phyloP scores from a whole-genome alignment of 805 yeast genomes.

The Monosporozyma unispora region DNA sequence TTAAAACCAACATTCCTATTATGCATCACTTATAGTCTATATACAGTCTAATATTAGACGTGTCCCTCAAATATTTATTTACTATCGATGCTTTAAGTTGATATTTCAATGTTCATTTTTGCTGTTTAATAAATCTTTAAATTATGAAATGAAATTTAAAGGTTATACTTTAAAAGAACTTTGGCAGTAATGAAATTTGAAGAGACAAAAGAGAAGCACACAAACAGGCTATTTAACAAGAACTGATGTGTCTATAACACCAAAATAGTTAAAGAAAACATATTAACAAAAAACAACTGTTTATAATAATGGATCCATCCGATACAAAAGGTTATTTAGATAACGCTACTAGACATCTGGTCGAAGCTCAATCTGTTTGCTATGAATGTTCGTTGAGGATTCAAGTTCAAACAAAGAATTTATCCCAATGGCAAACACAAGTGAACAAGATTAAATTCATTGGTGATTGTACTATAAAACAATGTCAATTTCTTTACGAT shows the following conservation, averaged over 20 bases:
- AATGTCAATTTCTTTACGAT: conserved; percentile 35
- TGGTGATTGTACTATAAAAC: conserved; percentile 39
- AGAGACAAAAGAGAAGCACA: not conserved
- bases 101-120: not conserved
- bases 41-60: not conserved
- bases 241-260: not conserved
- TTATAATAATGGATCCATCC: not conserved
- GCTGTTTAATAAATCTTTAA: too few relatives aligned
- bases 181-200: not conserved
- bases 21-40: not conserved
- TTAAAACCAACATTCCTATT: not conserved
- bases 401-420: conserved; percentile 13
- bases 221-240: not conserved
- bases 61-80: not conserved
- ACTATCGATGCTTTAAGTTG: too few relatives aligned
- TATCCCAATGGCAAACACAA: conserved; percentile 34
- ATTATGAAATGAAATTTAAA: too few relatives aligned
- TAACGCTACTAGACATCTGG: conserved; percentile 41
- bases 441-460: conserved; percentile 39
- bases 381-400: conserved; percentile 33
- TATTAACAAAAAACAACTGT: not conserved
- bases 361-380: conserved; percentile 43
- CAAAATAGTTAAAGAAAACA: not conserved
- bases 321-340: conserved; percentile 9
- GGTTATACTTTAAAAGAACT: not conserved